Conservation (phyloP, 1,139 yeast species). For the Pneumocystis carinii region DNA sequence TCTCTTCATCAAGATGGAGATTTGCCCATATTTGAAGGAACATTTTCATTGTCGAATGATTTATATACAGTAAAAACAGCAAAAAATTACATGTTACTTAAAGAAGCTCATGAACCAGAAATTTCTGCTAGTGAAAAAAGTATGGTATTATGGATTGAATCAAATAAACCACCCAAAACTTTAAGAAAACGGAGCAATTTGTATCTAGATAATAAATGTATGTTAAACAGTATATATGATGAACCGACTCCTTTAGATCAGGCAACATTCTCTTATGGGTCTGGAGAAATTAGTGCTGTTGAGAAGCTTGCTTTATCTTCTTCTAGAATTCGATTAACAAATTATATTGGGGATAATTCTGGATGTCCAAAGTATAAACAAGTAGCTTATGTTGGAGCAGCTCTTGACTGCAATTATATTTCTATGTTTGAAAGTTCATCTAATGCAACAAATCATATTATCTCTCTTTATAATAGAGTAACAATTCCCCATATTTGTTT, state of each 20-base stretch:
- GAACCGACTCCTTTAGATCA: background rate
- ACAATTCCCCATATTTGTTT: background rate
- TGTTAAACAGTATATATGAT: background rate
- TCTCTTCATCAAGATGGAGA: background rate
- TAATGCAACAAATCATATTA: constrained; percentile 23
- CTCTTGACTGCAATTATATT: constrained; percentile 27
- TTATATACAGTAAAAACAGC: constrained; percentile 8
- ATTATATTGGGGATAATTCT: constrained; percentile 22
- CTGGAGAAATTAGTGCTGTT: constrained; percentile 4
- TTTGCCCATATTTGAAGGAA: constrained; percentile 11
- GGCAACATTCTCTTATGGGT: background rate
- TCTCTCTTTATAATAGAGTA: constrained; percentile 25
- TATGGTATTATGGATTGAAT: constrained; percentile 13
- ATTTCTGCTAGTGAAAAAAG: background rate
- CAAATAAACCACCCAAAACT: background rate
- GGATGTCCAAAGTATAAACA: constrained; percentile 26
- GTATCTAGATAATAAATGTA: background rate
- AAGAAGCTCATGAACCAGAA: constrained; percentile 2
- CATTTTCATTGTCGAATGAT: constrained; percentile 8
- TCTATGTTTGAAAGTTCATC: constrained; percentile 20
- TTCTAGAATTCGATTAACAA: constrained; percentile 20
- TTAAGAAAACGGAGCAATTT: background rate
- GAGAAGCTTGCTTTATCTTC: constrained; percentile 18
- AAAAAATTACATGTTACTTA: background rate
- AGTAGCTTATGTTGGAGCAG: constrained; percentile 26